phyloP scores from a whole-genome alignment of 1,139 yeast genomes.

The Yamadazyma friedrichii region DNA sequence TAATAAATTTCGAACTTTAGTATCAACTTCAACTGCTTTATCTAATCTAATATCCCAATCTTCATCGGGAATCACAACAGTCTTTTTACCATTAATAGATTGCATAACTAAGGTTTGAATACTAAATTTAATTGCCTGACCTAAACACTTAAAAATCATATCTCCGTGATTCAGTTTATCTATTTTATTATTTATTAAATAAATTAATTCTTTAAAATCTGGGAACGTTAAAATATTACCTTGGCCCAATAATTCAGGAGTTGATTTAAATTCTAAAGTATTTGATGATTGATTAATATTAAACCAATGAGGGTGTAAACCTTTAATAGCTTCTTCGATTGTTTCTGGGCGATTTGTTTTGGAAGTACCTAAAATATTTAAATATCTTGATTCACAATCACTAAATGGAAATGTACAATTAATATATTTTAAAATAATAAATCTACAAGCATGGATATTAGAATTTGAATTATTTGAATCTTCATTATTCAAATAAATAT shows the following conservation, averaged over 20 bases:
- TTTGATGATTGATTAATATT: conserved; percentile 44
- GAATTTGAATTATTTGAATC: conserved; percentile 15
- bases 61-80: conserved; percentile 66
- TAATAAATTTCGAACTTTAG: conserved; percentile 43
- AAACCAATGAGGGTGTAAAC: conserved; percentile 79
- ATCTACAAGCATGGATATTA: conserved; percentile 46
- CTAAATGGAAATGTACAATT: conserved; percentile 66
- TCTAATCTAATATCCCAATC: conserved; percentile 74
- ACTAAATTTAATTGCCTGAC: conserved; percentile 46
- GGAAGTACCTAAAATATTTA: conserved; percentile 67
- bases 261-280: conserved; percentile 39
- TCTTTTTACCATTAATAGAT: conserved; percentile 47
- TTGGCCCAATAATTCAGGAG: conserved; percentile 43
- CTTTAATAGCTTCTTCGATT: conserved; percentile 77
- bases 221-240: conserved; percentile 43
- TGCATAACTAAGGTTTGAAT: conserved; percentile 64
- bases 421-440: conserved; percentile 63
- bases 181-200: conserved; percentile 26
- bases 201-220: conserved; percentile 31
- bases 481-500: conserved; percentile 30
- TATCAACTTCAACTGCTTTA: conserved; percentile 68
- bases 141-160: conserved; percentile 29
- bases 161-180: conserved; percentile 19
- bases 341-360: conserved; percentile 64
- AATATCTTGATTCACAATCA: conserved; percentile 65